phyloP scores from a whole-genome alignment of 1,139 yeast genomes.

The Lodderomyces metapsilosis region DNA sequence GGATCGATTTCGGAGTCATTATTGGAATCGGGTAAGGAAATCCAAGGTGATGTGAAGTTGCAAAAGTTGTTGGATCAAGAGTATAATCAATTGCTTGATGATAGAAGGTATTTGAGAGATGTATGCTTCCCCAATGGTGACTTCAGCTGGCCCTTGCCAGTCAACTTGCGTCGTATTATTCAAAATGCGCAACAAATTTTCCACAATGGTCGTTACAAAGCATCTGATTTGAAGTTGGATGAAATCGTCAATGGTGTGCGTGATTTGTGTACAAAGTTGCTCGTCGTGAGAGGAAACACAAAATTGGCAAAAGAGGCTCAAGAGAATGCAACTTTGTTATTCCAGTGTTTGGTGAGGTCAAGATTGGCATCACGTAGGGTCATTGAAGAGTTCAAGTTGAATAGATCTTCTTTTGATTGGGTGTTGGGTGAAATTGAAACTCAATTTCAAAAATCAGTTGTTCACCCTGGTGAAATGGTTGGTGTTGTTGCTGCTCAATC shows the following conservation, averaged over 20 bases:
- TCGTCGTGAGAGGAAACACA: constrained; percentile 82
- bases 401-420: constrained; percentile 90
- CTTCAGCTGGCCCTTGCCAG: constrained; percentile 96
- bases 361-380: constrained; percentile 89
- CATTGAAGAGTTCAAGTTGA: constrained; percentile 84
- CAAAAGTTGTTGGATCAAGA: constrained; percentile 84
- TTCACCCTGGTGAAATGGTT: constrained; percentile 99
- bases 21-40: constrained; percentile 87
- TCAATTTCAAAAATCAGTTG: constrained; percentile 89
- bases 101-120: constrained; percentile 76
- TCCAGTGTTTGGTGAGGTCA: constrained; percentile 90
- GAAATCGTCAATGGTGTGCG: constrained; percentile 79
- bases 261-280: constrained; percentile 62
- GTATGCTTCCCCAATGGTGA: constrained; percentile 91
- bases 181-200: constrained; percentile 97
- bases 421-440: constrained; percentile 90
- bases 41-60: constrained; percentile 82
- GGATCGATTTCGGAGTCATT: constrained; percentile 66
- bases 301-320: constrained; percentile 80
- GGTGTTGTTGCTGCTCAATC: constrained; percentile 99
- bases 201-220: constrained; percentile 87
- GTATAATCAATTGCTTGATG: constrained; percentile 69
- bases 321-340: constrained; percentile 83
- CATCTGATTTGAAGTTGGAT: constrained; percentile 82
- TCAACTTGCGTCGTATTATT: constrained; percentile 91